Evolutionary conservation across 2,329 filamentous ascomycete species (phyloP), one percentile per base, ranked within the genome.

Genomic region (Byssothecium circinans): DNA sequence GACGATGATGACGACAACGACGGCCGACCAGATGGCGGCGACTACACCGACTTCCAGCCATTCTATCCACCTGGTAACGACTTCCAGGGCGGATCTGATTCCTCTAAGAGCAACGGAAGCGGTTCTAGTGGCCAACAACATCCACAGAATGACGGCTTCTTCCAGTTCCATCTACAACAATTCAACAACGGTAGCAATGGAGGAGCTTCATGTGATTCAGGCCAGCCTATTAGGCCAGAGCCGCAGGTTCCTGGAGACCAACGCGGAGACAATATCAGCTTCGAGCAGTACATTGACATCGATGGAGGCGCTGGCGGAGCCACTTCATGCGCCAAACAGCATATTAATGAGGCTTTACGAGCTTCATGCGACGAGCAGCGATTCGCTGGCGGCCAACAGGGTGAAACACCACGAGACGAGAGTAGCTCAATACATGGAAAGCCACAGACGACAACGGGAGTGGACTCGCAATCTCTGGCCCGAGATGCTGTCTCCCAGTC

Each of bases 91-190:
- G 45, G 47, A 35, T 44, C 46, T 36, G 52, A 54, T 19, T 47
- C 48, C 22, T 40, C 43, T n/a, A 57, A 57, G 37, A 25, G 46
- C 37, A 53, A 62, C 27, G 57, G 57, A 43, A 55, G 47, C 37
- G 57, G 57, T 14, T 55, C 52, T 19, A 48, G 53, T 34, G 56
- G 47, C 42, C 49, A 45, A 27, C 49, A 43, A 38, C 44, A 43
- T 17, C 43, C 43, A 49, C 44, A 56, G 33, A 49, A 53, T 27
- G 50, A 58, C 34, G 56, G 58, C 5, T 68, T 61, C 58, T 65
- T 60, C 53, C 62, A 67, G 45, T 67, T 68, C 64, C 61, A 68
- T 42, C 53, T 65, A 38, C 60, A 60, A 47, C 55, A 61, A 43
- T 50, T 55, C 36, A 50, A 48, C 38, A 49, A 55, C 38, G 42